phyloP scores from a whole-genome alignment of 176 grass and related monocot genomes.

The Raddia distichophylla region DNA sequence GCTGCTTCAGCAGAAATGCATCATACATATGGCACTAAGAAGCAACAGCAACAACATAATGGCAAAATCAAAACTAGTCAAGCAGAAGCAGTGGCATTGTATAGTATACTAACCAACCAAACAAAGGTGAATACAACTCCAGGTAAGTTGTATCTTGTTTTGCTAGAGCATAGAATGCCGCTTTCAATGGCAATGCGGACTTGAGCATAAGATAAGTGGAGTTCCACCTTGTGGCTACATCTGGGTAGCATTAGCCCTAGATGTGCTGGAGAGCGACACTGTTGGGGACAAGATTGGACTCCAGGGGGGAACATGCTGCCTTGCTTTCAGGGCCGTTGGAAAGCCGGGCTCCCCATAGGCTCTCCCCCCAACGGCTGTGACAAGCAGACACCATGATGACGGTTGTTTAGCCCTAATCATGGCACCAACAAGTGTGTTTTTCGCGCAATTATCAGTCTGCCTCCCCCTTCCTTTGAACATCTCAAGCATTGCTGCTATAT shows the following conservation, averaged over 20 bases:
- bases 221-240: too few relatives aligned
- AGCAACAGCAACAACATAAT: too few relatives aligned
- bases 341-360: not conserved
- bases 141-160: too few relatives aligned
- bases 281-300: not conserved
- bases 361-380: not conserved
- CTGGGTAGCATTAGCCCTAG: not conserved
- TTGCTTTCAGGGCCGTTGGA: slow-evolving; percentile 5
- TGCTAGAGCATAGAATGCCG: too few relatives aligned
- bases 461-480: not conserved
- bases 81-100: too few relatives aligned
- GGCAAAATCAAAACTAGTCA: too few relatives aligned
- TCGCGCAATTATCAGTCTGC: not conserved
- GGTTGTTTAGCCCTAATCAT: not conserved
- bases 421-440: not conserved
- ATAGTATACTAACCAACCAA: too few relatives aligned
- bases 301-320: slow-evolving; percentile 2
- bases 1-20: too few relatives aligned
- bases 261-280: not conserved
- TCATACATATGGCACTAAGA: too few relatives aligned
- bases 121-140: too few relatives aligned
- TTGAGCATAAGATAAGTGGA: too few relatives aligned
- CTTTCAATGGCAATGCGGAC: too few relatives aligned
- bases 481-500: not conserved
- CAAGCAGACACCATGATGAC: not conserved